A percentile compares a stretch with the other conserved stretches of the same genome.
phyloP scores from a whole-genome alignment of 306 rosid species.

The Amphicarpaea edgeworthii region DNA sequence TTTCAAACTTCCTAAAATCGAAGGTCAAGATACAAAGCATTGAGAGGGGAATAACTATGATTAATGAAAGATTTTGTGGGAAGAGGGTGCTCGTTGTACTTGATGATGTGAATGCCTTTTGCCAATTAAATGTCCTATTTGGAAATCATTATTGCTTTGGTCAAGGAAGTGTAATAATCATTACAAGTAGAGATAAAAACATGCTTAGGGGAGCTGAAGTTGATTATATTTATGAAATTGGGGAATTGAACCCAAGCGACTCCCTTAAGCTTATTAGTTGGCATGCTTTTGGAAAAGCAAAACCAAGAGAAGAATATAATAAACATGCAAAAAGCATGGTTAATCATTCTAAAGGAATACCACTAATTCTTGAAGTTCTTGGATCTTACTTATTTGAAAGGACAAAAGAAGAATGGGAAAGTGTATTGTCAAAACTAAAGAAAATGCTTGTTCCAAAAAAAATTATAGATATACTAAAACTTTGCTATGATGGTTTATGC shows the following conservation, averaged over 20 bases:
- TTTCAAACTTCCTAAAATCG: neutral
- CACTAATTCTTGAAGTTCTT: conserved; percentile 47
- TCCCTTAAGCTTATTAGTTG: conserved; percentile 28
- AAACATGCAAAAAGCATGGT: conserved; percentile 18
- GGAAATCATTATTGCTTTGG: conserved; percentile 32
- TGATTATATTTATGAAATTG: neutral
- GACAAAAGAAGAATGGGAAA: conserved; percentile 35
- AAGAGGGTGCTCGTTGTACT: conserved; percentile 1
- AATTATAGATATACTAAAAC: conserved; percentile 19
- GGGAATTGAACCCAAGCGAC: conserved; percentile 28
- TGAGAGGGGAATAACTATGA: neutral
- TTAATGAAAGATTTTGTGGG: neutral
- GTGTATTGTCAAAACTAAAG: conserved; percentile 38
- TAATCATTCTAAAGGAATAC: conserved; percentile 41
- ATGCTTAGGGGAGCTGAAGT: conserved; percentile 1
- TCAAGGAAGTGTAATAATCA: conserved; percentile 40
- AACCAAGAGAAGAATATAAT: conserved; percentile 2
- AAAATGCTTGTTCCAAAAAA: conserved; percentile 37
- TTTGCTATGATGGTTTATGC: conserved; percentile 17
- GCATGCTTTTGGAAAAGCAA: conserved; percentile 30
- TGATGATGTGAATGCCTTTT: conserved; percentile 14
- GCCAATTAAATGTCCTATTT: neutral
- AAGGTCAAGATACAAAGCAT: neutral
- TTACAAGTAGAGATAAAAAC: conserved; percentile 42
- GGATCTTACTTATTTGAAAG: conserved; percentile 36